phyloP scores from a whole-genome alignment of 1,139 yeast species.

The Geotrichum siamense region DNA sequence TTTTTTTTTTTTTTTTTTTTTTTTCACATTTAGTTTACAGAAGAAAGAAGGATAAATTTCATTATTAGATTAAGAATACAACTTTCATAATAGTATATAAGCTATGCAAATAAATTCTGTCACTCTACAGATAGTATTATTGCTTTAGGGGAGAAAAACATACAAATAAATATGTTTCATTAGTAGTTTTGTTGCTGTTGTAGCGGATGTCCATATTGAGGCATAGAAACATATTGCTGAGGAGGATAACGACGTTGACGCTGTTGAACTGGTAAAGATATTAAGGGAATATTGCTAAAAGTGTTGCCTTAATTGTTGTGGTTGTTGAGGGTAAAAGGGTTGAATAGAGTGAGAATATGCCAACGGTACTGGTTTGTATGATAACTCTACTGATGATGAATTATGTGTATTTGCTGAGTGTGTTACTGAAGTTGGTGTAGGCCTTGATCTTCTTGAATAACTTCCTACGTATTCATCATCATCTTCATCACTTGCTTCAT shows the following conservation, averaged over 20 bases:
- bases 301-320: not conserved
- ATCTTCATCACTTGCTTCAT: conserved; percentile 6
- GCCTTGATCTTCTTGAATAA: not conserved
- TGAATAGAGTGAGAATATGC: not conserved
- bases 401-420: not conserved
- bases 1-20: too few species aligned
- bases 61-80: too few species aligned
- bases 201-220: conserved; percentile 1
- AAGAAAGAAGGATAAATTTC: too few species aligned
- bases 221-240: not conserved
- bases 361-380: not conserved
- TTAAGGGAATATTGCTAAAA: not conserved
- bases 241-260: not conserved
- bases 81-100: too few species aligned
- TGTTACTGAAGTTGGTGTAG: not conserved
- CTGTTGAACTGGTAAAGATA: not conserved
- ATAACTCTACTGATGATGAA: not conserved
- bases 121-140: too few species aligned
- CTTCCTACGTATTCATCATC: conserved; percentile 7
- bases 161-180: too few species aligned
- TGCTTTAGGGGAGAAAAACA: too few species aligned
- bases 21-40: too few species aligned
- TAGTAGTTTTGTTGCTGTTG: too few species aligned
- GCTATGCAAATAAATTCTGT: too few species aligned
- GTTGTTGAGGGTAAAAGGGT: not conserved